Evolutionary conservation across 2,329 filamentous ascomycete genomes (phyloP).

Genomic region (Aspergillus chevalieri): DNA sequence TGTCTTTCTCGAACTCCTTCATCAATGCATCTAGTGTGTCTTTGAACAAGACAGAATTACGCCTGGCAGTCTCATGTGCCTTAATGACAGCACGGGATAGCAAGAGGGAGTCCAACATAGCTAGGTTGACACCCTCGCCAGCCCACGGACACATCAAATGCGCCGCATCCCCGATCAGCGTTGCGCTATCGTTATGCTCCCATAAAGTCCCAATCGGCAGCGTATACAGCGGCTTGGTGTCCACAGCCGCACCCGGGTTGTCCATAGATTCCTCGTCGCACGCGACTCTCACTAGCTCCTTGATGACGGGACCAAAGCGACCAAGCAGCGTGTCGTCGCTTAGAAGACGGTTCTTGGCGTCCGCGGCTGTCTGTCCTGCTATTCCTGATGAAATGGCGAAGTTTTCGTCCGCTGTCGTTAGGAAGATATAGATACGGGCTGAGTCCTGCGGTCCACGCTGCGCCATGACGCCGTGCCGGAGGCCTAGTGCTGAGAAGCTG

Average conservation of each 20-base stretch:
- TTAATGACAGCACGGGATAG: conserved; percentile 14
- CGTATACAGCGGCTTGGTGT: conserved; percentile 17
- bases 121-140: conserved; percentile 24
- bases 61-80: conserved; percentile 4
- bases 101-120: conserved; percentile 20
- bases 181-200: conserved; percentile 14
- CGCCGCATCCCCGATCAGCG: conserved; percentile 24
- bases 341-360: conserved; percentile 12
- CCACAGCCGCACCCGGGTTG: conserved; percentile 1
- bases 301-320: conserved; percentile 12
- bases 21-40: conserved; percentile 10
- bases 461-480: conserved; percentile 19
- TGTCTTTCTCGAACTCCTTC: conserved; percentile 13
- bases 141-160: conserved; percentile 26
- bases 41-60: conserved; percentile 4
- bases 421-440: conserved; percentile 17
- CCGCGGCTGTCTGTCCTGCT: conserved; percentile 5
- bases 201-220: conserved; percentile 16
- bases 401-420: conserved; percentile 18
- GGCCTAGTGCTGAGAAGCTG: conserved; percentile 18
- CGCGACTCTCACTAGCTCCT: conserved; percentile 15
- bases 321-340: conserved; percentile 11
- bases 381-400: conserved; percentile 6
- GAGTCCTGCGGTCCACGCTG: conserved; percentile 20
- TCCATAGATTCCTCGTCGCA: conserved; percentile 13